Conservation (phyloP, 805 yeast genomes). For the Blastobotrys attinorum region DNA sequence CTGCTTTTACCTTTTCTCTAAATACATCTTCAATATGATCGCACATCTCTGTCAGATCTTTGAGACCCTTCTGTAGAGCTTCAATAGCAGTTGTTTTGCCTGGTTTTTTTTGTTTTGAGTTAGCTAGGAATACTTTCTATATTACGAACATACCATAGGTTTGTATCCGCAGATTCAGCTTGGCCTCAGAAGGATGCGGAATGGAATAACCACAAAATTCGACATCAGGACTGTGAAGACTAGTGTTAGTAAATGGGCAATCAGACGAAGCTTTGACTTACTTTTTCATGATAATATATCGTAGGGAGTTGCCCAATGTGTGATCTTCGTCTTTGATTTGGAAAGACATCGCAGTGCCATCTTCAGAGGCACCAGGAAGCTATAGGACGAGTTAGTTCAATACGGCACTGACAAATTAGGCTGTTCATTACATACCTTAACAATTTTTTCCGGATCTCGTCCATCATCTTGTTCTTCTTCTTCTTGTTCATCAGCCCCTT, state of each 20-base stretch:
- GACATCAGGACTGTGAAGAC: slow-evolving; percentile 59
- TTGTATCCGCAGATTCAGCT: slow-evolving; percentile 85
- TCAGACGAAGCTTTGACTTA: slow-evolving; percentile 13
- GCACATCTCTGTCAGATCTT: slow-evolving; percentile 76
- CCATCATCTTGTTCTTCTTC: slow-evolving; percentile 9
- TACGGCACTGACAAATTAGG: not conserved
- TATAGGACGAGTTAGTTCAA: slow-evolving; percentile 5
- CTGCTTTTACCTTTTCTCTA: slow-evolving; percentile 56
- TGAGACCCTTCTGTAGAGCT: slow-evolving; percentile 86
- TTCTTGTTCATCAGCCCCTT: not conserved
- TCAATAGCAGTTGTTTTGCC: slow-evolving; percentile 73
- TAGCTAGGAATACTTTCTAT: not conserved
- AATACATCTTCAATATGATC: slow-evolving; percentile 74
- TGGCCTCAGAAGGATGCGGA: slow-evolving; percentile 94
- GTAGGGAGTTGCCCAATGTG: slow-evolving; percentile 87
- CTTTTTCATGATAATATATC: slow-evolving; percentile 94
- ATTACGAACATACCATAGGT: slow-evolving; percentile 50
- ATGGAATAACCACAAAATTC: slow-evolving; percentile 98
- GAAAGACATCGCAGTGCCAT: slow-evolving; percentile 91
- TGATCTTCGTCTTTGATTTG: slow-evolving; percentile 93
- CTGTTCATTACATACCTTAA: slow-evolving; percentile 18
- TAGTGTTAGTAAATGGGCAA: not conserved
- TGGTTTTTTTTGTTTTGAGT: too few species aligned
- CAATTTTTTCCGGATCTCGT: slow-evolving; percentile 28
- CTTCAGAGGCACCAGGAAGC: slow-evolving; percentile 84